Evolutionary conservation across 2,329 filamentous ascomycete genomes (phyloP).

Genomic region (Cladosporium halotolerans): DNA sequence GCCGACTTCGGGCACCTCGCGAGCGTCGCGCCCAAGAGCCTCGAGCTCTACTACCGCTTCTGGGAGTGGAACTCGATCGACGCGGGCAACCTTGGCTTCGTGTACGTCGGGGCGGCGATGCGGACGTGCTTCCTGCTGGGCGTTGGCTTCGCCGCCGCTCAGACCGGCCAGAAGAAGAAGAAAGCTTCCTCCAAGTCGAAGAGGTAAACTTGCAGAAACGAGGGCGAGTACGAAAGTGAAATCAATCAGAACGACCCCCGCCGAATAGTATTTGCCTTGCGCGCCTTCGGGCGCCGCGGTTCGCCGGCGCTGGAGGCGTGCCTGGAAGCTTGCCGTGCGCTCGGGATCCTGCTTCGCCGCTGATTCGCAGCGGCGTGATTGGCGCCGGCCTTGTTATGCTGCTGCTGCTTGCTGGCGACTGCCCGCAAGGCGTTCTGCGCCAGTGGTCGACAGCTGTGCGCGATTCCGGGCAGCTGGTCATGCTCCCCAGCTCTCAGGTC

Average conservation of each 20-base stretch:
- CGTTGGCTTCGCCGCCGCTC: slow-evolving; percentile 19
- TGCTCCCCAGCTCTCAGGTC: too few relatives aligned
- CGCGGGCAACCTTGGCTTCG: slow-evolving; percentile 32
- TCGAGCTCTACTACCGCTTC: slow-evolving; percentile 38
- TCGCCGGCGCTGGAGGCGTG: too few relatives aligned
- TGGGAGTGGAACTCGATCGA: slow-evolving; percentile 33
- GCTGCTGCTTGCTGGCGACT: too few relatives aligned
- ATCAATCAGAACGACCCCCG: neutral
- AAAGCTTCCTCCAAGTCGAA: neutral
- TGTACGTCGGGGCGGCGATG: slow-evolving; percentile 31
- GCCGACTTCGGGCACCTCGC: slow-evolving; percentile 74
- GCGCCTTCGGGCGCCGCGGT: too few relatives aligned
- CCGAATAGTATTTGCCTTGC: neutral
- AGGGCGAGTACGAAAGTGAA: neutral
- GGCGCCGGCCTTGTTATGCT: too few relatives aligned
- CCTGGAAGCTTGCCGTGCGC: too few relatives aligned
- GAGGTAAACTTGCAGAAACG: neutral
- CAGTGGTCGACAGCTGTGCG: too few relatives aligned
- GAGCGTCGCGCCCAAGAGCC: slow-evolving; percentile 50
- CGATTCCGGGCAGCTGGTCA: too few relatives aligned
- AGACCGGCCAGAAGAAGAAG: neutral
- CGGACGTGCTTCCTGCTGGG: slow-evolving; percentile 29
- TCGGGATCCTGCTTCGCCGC: too few relatives aligned
- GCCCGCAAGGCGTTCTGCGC: too few relatives aligned
- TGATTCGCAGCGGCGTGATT: too few relatives aligned